These are phyloP conservation scores for Neurospora pannonica DNA, from an alignment of 495 filamentous ascomycete species.

Conservation along the genomic window DNA sequence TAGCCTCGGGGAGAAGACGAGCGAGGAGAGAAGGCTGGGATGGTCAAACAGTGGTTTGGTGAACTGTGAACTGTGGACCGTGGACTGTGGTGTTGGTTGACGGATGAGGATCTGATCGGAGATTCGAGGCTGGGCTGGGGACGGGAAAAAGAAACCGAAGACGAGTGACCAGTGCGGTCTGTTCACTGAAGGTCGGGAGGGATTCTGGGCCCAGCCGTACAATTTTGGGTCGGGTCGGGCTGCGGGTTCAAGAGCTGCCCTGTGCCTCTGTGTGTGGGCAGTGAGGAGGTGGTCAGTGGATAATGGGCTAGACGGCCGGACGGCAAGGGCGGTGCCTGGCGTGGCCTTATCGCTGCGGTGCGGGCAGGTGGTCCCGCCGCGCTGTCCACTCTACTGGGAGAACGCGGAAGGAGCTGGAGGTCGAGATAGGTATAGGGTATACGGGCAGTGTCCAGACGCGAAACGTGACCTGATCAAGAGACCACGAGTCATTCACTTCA, in stretches of 20 bases:
- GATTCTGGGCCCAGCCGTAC: background rate
- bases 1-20: background rate
- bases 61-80: background rate
- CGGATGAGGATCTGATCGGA: background rate
- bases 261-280: background rate
- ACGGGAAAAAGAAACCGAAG: background rate
- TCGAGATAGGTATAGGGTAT: too few relatives aligned
- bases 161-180: background rate
- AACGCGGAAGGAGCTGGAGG: background rate
- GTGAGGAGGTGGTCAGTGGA: background rate
- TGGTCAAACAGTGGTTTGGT: background rate
- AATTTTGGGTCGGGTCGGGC: background rate
- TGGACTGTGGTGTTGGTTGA: background rate
- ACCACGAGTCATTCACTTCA: background rate
- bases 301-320: background rate
- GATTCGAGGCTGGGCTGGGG: too few relatives aligned
- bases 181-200: background rate
- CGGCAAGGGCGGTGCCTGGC: background rate
- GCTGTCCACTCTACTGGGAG: background rate
- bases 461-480: background rate
- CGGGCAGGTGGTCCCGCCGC: background rate
- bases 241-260: background rate
- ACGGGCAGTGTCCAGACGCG: background rate
- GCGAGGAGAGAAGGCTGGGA: background rate
- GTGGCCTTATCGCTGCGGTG: background rate